These are phyloP conservation scores for Xylaria sp. DNA, from an alignment of 2,329 filamentous ascomycete species.

Conservation along the genomic window DNA sequence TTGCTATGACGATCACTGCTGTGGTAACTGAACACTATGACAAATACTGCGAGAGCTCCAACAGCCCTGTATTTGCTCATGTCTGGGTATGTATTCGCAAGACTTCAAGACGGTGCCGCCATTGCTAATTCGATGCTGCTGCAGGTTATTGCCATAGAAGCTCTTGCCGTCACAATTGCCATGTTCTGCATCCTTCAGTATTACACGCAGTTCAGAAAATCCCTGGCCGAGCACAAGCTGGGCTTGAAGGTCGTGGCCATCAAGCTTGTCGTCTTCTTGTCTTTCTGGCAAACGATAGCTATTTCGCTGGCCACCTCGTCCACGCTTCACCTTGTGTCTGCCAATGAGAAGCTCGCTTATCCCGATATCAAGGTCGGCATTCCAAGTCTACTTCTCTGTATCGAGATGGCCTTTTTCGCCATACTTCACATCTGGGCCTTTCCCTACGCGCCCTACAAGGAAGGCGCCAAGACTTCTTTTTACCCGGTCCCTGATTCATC, in stretches of 20 bases:
- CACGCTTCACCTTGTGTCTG: conserved; percentile 55
- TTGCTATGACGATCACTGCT: conserved; percentile 72
- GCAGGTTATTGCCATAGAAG: conserved; percentile 63
- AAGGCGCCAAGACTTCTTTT: conserved; percentile 39
- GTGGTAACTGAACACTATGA: conserved; percentile 65
- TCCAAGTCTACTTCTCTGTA: conserved; percentile 68
- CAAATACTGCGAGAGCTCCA: conserved; percentile 72
- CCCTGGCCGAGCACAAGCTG: conserved; percentile 63
- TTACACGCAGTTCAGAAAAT: conserved; percentile 67
- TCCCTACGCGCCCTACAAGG: conserved; percentile 64
- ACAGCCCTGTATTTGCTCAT: conserved; percentile 73
- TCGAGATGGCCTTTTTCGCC: conserved; percentile 81
- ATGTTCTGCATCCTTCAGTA: conserved; percentile 90
- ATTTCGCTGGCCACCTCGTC: conserved; percentile 48
- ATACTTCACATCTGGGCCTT: conserved; percentile 79
- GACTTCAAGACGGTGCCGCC: not conserved
- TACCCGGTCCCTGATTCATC: conserved; percentile 43
- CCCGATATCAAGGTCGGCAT: conserved; percentile 78
- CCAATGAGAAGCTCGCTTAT: conserved; percentile 58
- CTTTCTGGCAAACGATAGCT: conserved; percentile 70
- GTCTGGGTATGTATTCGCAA: conserved; percentile 59
- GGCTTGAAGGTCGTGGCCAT: conserved; percentile 80
- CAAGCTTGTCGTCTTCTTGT: conserved; percentile 87
- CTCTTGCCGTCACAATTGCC: conserved; percentile 67
- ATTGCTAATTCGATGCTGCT: not conserved